Percentiles rank a stretch among this genome's conserved stretches.
phyloP scores from a whole-genome alignment of 805 yeast genomes.

The Myxozyma monticola region DNA sequence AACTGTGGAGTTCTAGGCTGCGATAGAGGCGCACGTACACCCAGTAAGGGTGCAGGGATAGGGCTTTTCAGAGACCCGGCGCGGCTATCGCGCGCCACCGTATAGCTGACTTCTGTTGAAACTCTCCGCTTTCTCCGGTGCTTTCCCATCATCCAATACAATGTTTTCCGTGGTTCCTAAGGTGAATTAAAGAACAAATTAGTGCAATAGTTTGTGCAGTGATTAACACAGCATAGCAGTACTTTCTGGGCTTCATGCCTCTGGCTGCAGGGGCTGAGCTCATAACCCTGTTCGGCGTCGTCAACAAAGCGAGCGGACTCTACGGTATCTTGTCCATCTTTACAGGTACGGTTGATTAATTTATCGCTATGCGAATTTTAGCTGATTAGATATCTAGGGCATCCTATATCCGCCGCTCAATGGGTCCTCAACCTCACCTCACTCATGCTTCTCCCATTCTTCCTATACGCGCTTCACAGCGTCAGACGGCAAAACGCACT shows the following conservation, averaged over 20 bases:
- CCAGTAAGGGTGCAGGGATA: no score
- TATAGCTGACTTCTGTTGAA: no score
- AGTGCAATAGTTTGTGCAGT: no score
- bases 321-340: conserved; percentile 83
- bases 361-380: no score
- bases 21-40: no score
- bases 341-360: conserved; percentile 47
- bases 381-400: conserved; percentile 49
- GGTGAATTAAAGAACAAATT: no score
- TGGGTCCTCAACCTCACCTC: conserved; percentile 76
- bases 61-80: no score
- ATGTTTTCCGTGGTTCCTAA: conserved; percentile 13
- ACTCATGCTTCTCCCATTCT: conserved; percentile 61
- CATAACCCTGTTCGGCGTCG: conserved; percentile 67
- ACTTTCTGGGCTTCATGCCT: conserved; percentile 69
- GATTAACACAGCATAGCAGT: conserved; percentile 20
- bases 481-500: conserved; percentile 59
- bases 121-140: no score
- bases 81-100: no score
- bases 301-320: conserved; percentile 86
- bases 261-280: conserved; percentile 85
- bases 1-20: no score
- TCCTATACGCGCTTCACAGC: conserved; percentile 55
- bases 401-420: conserved; percentile 77
- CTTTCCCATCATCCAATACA: neutral